Percentiles rank a stretch among this genome's conserved stretches.
Evolutionary conservation across 2,329 filamentous ascomycete genomes (phyloP).

Genomic region (Parafenestella ontariensis): DNA sequence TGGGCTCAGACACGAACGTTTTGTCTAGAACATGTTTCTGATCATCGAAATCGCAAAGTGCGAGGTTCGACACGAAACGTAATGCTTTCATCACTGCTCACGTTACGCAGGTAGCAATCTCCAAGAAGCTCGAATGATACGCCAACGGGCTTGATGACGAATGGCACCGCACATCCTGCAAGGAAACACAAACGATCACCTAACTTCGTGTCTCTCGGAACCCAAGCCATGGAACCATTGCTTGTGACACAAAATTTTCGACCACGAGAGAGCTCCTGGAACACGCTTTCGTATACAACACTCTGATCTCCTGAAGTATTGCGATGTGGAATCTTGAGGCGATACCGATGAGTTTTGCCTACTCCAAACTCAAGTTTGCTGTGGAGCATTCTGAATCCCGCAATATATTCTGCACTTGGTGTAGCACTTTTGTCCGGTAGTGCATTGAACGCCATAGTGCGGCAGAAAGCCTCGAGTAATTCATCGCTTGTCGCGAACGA

Average conservation of each 20-base stretch:
- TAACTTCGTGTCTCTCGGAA: conserved; percentile 7
- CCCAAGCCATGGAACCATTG: conserved; percentile 9
- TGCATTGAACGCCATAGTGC: background rate
- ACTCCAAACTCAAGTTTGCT: background rate
- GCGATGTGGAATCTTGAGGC: background rate
- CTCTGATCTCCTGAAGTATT: background rate
- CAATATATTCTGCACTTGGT: background rate
- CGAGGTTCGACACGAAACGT: background rate
- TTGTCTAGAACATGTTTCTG: no score
- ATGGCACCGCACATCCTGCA: conserved; percentile 15
- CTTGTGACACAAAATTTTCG: conserved; percentile 2
- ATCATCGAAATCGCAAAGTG: background rate
- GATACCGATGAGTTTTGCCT: background rate
- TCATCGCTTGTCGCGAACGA: background rate
- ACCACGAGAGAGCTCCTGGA: background rate
- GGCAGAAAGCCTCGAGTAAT: background rate
- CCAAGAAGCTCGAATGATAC: conserved; percentile 6
- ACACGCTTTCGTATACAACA: background rate
- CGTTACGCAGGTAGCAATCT: conserved; percentile 29
- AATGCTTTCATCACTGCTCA: background rate
- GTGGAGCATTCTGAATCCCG: background rate
- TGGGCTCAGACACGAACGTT: no score
- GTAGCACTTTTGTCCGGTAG: background rate
- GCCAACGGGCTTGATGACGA: conserved; percentile 10
- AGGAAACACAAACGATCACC: conserved; percentile 15